Base-by-base conservation (phyloP, 148 eudicot species). In the Tetragonia tetragonoides region DNA sequence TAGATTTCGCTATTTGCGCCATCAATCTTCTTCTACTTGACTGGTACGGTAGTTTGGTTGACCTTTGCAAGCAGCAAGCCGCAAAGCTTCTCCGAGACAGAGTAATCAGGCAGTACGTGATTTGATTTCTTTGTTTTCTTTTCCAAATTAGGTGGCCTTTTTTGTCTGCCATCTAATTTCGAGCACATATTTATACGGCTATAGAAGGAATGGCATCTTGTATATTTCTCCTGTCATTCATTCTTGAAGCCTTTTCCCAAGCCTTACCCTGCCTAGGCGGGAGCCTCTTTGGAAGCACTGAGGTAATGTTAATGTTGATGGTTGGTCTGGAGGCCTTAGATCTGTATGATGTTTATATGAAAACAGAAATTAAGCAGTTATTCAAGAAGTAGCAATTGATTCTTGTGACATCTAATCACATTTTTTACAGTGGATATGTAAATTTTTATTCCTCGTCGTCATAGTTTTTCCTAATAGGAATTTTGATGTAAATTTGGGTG, bases 1-100 rank as follows among this genome's bases (percentile, higher is more conserved):
- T 81, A 95, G 99, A 63, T 87, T 66, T 87, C 99, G 12, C 78
- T 95, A 39, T 95, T 95, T 79, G 91, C 88, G 56, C 99, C 99
- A 40, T 95, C 99, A 6, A 93, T 95, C 85, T 93, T 95, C 95
- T 95, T 95, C 92, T 95, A 95, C 85, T 87, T 95, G 78, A 93
- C 98, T 7, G 99, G 99, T 28, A 93, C 99, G 23, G 65, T 89
- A 38, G 91, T 95, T 61, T 95, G 99, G 99, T 81, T 95, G 86
- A 83, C 86, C 42, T 89, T 89, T 54, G 99, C 99, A 7, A 95
- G 99, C 90, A 93, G 98, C 84, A 87, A 93, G 78, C 99, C 99
- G 65, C 98, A 93, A 80, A 86, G 75, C 77, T 95, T 95, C 81
- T 81, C 85, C 28, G 67, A 84, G 72, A 49, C 63, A 76, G 79